Percentiles rank a stretch among this genome's conserved stretches.
phyloP scores from a whole-genome alignment of 2,329 filamentous ascomycete genomes.

The Paraphaeosphaeria minitans region DNA sequence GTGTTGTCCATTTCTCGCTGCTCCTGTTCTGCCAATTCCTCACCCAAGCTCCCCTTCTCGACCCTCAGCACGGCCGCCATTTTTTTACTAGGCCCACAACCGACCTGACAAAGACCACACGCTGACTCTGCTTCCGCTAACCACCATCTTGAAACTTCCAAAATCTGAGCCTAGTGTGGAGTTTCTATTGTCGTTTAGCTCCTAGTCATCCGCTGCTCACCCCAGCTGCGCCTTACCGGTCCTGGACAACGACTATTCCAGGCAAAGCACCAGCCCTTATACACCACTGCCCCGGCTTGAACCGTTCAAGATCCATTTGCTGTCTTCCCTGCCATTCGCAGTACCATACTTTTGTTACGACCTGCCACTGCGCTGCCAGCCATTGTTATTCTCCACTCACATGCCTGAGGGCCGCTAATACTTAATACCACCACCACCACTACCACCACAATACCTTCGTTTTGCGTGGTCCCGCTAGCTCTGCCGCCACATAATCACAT shows the following conservation, averaged over 20 bases:
- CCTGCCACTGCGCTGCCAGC: constrained; percentile 9
- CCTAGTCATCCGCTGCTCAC: constrained; percentile 11
- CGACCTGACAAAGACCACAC: constrained; percentile 26
- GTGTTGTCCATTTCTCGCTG: background rate
- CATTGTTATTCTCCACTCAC: constrained; percentile 10
- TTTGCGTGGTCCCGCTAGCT: background rate
- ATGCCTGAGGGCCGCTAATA: constrained; percentile 16
- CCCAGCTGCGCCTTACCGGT: constrained; percentile 13
- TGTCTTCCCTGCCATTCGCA: constrained; percentile 16
- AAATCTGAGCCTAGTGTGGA: constrained; percentile 15
- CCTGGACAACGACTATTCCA: constrained; percentile 15
- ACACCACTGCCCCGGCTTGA: constrained; percentile 12
- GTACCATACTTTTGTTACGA: constrained; percentile 12
- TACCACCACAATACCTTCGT: constrained; percentile 11
- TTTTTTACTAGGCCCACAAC: constrained; percentile 35
- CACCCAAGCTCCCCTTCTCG: constrained; percentile 10
- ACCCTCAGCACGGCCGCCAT: constrained; percentile 27
- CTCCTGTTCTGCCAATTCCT: background rate
- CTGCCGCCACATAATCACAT: background rate
- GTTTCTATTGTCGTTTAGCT: constrained; percentile 15
- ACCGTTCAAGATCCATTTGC: constrained; percentile 7
- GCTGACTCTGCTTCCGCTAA: constrained; percentile 23
- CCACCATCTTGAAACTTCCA: constrained; percentile 19
- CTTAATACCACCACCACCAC: constrained; percentile 11
- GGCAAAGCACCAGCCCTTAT: constrained; percentile 12